phyloP scores from a whole-genome alignment of 805 yeast genomes.

The Ogataea populi-albae region DNA sequence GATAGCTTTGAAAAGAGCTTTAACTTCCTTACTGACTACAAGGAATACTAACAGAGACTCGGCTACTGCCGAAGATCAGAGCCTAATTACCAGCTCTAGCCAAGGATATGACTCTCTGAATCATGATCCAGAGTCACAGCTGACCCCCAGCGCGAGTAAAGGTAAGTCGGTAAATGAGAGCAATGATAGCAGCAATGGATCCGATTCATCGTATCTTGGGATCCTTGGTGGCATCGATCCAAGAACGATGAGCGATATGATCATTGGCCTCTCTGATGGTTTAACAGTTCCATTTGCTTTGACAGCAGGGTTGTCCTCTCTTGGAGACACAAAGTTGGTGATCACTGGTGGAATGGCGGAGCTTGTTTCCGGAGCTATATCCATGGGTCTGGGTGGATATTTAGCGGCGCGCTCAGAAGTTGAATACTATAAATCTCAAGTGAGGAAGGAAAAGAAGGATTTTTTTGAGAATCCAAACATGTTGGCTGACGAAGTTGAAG shows the following conservation, averaged over 20 bases:
- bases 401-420: slow-evolving; percentile 90
- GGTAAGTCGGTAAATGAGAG: slow-evolving; percentile 2
- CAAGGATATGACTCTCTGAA: slow-evolving; percentile 14
- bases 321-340: slow-evolving; percentile 86
- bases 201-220: slow-evolving; percentile 5
- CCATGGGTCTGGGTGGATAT: slow-evolving; percentile 97
- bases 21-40: background rate
- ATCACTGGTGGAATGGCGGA: slow-evolving; percentile 99
- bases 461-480: slow-evolving; percentile 63
- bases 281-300: slow-evolving; percentile 98
- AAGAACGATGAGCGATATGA: slow-evolving; percentile 87
- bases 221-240: slow-evolving; percentile 69
- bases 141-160: background rate
- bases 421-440: slow-evolving; percentile 71
- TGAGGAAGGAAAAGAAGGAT: slow-evolving; percentile 63
- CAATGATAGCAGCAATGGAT: slow-evolving; percentile 4
- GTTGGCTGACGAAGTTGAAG: slow-evolving; percentile 76
- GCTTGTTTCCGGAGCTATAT: slow-evolving; percentile 92
- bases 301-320: slow-evolving; percentile 90
- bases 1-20: background rate
- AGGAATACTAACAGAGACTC: background rate
- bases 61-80: slow-evolving; percentile 1
- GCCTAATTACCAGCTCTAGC: slow-evolving; percentile 6
- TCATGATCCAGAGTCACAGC: slow-evolving; percentile 12
- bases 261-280: slow-evolving; percentile 94